These are phyloP conservation scores for Alternaria sp. DNA, from an alignment of 2,329 filamentous ascomycete genomes.

Conservation along the genomic window DNA sequence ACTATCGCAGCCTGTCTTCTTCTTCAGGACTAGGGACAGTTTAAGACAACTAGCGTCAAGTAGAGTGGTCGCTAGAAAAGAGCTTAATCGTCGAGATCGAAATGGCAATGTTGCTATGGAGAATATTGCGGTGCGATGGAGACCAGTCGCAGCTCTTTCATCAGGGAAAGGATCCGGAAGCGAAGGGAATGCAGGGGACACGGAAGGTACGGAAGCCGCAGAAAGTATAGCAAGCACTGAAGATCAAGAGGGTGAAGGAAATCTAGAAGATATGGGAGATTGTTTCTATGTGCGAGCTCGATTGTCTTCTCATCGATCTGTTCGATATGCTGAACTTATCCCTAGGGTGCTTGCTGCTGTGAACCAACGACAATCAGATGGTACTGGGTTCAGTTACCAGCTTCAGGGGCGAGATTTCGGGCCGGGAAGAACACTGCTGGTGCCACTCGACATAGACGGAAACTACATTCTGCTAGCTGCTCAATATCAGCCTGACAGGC, in stretches of 20 bases:
- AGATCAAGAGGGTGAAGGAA: background rate
- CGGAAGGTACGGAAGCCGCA: background rate
- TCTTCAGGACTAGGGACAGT: constrained; percentile 25
- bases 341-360: constrained; percentile 15
- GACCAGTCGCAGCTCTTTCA: background rate
- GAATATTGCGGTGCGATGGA: background rate
- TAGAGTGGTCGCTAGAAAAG: background rate
- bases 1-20: constrained; percentile 29
- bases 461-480: constrained; percentile 7
- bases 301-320: background rate
- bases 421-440: constrained; percentile 15
- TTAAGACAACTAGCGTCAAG: background rate
- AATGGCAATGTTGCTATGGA: background rate
- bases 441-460: background rate
- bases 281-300: background rate
- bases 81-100: constrained; percentile 3
- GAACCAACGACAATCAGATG: constrained; percentile 12
- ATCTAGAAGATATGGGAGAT: background rate
- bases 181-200: background rate
- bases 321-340: constrained; percentile 6
- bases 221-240: background rate
- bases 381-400: constrained; percentile 14
- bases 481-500: background rate
- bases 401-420: background rate
- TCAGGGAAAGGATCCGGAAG: too few relatives aligned